Evolutionary conservation across 179 eudicot genomes (phyloP).

Genomic region (Spergularia azorica): DNA sequence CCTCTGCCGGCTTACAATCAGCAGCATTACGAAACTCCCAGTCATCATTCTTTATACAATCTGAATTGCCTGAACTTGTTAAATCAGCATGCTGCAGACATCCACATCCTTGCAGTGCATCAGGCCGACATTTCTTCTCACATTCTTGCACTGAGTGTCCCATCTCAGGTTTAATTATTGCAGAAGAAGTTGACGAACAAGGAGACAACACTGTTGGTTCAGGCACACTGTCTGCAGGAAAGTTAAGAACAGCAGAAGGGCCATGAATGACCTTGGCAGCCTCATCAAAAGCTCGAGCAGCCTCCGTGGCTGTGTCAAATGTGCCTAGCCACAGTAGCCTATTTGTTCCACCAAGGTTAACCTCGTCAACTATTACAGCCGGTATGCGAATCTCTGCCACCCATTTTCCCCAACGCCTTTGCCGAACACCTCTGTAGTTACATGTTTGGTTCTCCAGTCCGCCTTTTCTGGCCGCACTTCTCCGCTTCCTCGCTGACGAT

Average conservation of each 20-base stretch:
- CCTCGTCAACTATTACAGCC: background rate
- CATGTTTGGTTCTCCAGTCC: constrained; percentile 32
- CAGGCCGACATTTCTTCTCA: background rate
- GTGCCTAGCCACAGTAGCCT: constrained; percentile 50
- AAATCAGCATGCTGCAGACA: background rate
- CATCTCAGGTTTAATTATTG: background rate
- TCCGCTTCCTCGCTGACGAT: constrained; percentile 15
- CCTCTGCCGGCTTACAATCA: background rate
- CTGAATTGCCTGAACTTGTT: no score
- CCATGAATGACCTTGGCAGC: constrained; percentile 53
- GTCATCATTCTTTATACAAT: background rate
- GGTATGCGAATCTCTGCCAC: constrained; percentile 34
- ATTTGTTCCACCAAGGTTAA: background rate
- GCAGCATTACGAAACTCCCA: background rate
- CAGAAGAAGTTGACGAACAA: constrained; percentile 5
- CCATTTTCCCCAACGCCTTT: constrained; percentile 33
- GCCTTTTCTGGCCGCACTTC: constrained; percentile 33
- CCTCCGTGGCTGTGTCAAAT: constrained; percentile 42
- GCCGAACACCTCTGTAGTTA: constrained; percentile 34
- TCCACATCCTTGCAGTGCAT: background rate
- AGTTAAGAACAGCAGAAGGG: constrained; percentile 43
- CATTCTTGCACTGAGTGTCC: background rate
- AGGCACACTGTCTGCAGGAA: constrained; percentile 28
- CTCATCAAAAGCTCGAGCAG: constrained; percentile 59
- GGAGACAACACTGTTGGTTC: constrained; percentile 5